Base-by-base conservation (phyloP, 106 monocot genomes). In the Gastrodia elata region DNA sequence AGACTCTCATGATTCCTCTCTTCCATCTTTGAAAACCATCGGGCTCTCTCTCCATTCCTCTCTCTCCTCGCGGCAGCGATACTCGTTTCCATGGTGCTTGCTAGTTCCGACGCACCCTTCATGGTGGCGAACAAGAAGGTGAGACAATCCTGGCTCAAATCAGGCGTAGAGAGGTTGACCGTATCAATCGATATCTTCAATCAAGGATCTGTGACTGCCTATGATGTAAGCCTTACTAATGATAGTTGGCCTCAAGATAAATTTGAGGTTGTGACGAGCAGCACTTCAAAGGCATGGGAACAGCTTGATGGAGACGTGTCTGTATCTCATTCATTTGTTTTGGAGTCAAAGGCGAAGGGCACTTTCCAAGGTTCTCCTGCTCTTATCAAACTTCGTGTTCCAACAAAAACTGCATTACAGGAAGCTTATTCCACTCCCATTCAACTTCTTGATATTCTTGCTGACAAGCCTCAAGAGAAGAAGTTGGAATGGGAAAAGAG, bases 141-240 rank as follows among this genome's bases (percentile, higher is more conserved):
- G 41, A 64, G 67, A 59, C 86, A 88, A 48, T 68, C 78, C 42
- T 86, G 91, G 46, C 85, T 87, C 72, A 93, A 93, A 79, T 79
- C 90, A 27, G 93, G 93, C 33, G 82, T 75, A 56, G 98, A 98
- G 77, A 90, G 82, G 75, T 71, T 98, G 74, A 59, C 90, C 58
- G 88, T 98, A 49, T 76, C 90, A 41, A 83, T 98, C 70, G 93
- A 98, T 55, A 71, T 98, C 73, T 98, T 93, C 85, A 98, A 93
- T 83, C 56, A 93, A 77, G 97, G 97, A 91, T 91, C 97, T 8
- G 83, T 84, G 97, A 89, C 93, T 77, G 98, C 98, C 26, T 91
- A 99, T 89, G 98, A 99, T 91, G 91, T 99, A 16, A 86, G 77
- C 80, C 88, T 93, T n/a, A 81, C 14, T 74, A 93, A 99, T 78